A percentile compares a stretch with the other conserved stretches of the same genome.
These are phyloP conservation scores for Chlorella sp. DNA, from an alignment of 139 green algal species.

Conservation along the genomic window DNA sequence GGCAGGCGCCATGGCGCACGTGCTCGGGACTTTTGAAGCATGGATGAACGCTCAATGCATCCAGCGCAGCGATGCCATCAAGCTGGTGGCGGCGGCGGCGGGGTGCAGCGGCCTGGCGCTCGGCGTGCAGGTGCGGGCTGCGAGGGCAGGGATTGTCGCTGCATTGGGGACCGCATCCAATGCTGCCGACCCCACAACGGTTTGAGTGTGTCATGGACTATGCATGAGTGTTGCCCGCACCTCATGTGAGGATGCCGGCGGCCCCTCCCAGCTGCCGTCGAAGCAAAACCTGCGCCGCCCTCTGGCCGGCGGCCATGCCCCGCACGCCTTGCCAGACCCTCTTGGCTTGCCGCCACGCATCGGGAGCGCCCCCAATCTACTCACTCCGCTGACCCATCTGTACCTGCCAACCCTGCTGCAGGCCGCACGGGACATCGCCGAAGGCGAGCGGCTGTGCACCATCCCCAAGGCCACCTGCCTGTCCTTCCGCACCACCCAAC, in stretches of 20 bases:
- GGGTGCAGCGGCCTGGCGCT: conserved; percentile 33
- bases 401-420: neutral
- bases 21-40: neutral
- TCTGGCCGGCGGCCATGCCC: neutral
- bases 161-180: too few species aligned
- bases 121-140: conserved; percentile 11
- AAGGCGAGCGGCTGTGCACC: conserved; percentile 55
- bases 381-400: neutral
- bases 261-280: too few species aligned
- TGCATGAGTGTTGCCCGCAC: too few species aligned
- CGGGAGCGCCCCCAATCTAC: neutral
- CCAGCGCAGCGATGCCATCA: conserved; percentile 1
- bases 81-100: conserved; percentile 1
- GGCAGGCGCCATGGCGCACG: neutral
- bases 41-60: conserved; percentile 40
- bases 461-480: conserved; percentile 71
- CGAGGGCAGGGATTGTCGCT: too few species aligned
- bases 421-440: conserved; percentile 39
- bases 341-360: neutral
- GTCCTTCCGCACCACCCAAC: conserved; percentile 44
- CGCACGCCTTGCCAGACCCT: neutral
- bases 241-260: too few species aligned
- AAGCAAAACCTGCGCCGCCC: too few species aligned
- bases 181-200: too few species aligned
- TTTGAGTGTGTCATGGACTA: too few species aligned